Base-by-base conservation (phyloP, 208 protist species). In the Crithidia fasciculata region DNA sequence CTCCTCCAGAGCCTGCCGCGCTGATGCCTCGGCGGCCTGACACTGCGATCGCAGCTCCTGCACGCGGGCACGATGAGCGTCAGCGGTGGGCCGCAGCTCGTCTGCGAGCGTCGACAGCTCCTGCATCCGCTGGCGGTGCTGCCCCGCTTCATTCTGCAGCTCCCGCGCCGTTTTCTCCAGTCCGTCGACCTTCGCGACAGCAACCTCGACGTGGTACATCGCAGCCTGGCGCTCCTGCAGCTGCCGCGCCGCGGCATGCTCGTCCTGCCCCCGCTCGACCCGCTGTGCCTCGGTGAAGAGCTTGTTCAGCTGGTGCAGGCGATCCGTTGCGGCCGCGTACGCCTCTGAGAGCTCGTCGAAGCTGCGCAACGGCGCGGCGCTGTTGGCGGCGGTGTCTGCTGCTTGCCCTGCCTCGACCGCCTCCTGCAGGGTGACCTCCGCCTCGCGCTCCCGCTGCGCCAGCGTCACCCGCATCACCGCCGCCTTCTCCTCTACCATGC, bases 281-380 rank as follows among this genome's bases (percentile, higher is more conserved):
- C 87, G 80, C 72, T 88, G 85, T 13, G 69, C 69, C 74, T 93
- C 89, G 18, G 69, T 85, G 40, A 93, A 86, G 36, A 85, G 64
- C 40, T 76, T 68, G 64, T 88, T 92, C 6, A 96, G 69, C 53
- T 80, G 69, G 66, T 86, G 79, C 41, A 92, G 68, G 18, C 82
- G 73, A 39, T 79, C 74, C 28, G 78, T 83, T 2, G 84, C 82
- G 15, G 55, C 76, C 37, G 92, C 83, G 66, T 91, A 88, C 40
- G 74, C 66, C n/a, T 78, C 78, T 2, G 76, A 80, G 3, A 93
- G 47, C 19, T 89, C 76, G 12, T 94, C 88, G 65, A 83, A 92
- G 28, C 76, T 72, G 40, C 67, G 37, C 43, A 39, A 52, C 6
- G 16, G 19, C 15, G 28, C 28, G 28, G 47, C 19, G 71, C 15